A percentile compares a stretch with the other conserved stretches of the same genome.
Conservation (phyloP, 495 filamentous ascomycete species). For the Penicillium maclennaniae region DNA sequence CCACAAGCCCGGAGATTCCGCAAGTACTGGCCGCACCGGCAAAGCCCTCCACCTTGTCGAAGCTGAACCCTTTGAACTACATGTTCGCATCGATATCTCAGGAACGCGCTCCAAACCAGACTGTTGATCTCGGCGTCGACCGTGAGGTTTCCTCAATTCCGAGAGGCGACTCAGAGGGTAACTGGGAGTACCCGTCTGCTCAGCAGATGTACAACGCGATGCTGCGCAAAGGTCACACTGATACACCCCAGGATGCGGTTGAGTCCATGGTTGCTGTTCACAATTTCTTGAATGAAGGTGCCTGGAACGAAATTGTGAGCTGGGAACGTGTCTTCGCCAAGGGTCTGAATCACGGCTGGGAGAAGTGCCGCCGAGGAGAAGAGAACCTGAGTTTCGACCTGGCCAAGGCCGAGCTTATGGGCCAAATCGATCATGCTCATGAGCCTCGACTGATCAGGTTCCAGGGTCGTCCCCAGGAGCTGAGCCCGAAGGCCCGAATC, state of each 20-base stretch:
- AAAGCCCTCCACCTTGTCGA: slow-evolving; percentile 55
- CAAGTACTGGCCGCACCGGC: slow-evolving; percentile 26
- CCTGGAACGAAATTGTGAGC: slow-evolving; percentile 86
- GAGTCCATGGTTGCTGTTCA: slow-evolving; percentile 96
- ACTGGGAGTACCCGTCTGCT: slow-evolving; percentile 97
- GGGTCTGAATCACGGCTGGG: slow-evolving; percentile 69
- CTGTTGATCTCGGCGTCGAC: slow-evolving; percentile 64
- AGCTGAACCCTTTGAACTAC: slow-evolving; percentile 90
- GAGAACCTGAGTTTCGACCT: slow-evolving; percentile 46
- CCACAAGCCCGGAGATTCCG: slow-evolving; percentile 14
- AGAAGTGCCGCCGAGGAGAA: slow-evolving; percentile 70
- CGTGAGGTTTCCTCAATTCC: slow-evolving; percentile 86
- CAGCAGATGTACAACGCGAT: slow-evolving; percentile 99
- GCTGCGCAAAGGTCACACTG: slow-evolving; percentile 89
- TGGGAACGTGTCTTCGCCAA: slow-evolving; percentile 84
- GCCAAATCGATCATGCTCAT: slow-evolving; percentile 36
- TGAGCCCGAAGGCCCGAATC: slow-evolving; percentile 85
- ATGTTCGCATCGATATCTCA: slow-evolving; percentile 89
- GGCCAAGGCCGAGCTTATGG: slow-evolving; percentile 34
- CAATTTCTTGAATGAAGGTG: slow-evolving; percentile 97
- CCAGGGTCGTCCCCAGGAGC: slow-evolving; percentile 79
- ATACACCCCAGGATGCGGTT: slow-evolving; percentile 89
- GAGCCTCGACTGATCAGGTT: slow-evolving; percentile 77
- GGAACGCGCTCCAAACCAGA: slow-evolving; percentile 67
- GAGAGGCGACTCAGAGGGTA: slow-evolving; percentile 63